phyloP scores from a whole-genome alignment of 805 yeast species.

The Candida suzukii region DNA sequence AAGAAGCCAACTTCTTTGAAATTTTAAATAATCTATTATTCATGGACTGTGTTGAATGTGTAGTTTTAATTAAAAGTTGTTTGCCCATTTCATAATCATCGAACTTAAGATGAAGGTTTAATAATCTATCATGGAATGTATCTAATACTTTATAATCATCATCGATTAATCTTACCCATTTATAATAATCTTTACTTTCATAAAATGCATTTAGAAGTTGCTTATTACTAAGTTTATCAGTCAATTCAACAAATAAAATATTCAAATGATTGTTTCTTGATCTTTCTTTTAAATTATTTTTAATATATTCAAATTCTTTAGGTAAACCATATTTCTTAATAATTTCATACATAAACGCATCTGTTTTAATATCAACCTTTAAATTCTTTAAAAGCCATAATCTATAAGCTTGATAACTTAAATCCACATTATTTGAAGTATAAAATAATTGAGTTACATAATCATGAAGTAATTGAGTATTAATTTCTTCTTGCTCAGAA shows the following conservation, averaged over 20 bases:
- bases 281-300: slow-evolving; percentile 6
- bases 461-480: neutral
- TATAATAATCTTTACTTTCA: slow-evolving; percentile 7
- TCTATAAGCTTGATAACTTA: slow-evolving; percentile 18
- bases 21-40: slow-evolving; percentile 7
- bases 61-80: slow-evolving; percentile 4
- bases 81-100: slow-evolving; percentile 7
- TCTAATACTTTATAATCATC: slow-evolving; percentile 1
- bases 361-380: slow-evolving; percentile 12
- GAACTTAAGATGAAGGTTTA: slow-evolving; percentile 13
- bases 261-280: slow-evolving; percentile 9
- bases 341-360: slow-evolving; percentile 15
- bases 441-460: slow-evolving; percentile 3
- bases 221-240: slow-evolving; percentile 3
- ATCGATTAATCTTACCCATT: slow-evolving; percentile 9
- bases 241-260: slow-evolving; percentile 10
- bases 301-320: slow-evolving; percentile 18
- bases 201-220: slow-evolving; percentile 8
- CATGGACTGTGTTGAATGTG: slow-evolving; percentile 4
- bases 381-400: slow-evolving; percentile 17
- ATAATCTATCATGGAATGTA: slow-evolving; percentile 3
- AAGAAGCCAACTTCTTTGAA: slow-evolving; percentile 9
- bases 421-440: slow-evolving; percentile 13
- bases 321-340: slow-evolving; percentile 10
- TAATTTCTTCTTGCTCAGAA: neutral